A percentile compares a stretch with the other conserved stretches of the same genome.
Evolutionary conservation across 1,139 yeast genomes (phyloP).

Genomic region (Wickerhamomyces sp.): DNA sequence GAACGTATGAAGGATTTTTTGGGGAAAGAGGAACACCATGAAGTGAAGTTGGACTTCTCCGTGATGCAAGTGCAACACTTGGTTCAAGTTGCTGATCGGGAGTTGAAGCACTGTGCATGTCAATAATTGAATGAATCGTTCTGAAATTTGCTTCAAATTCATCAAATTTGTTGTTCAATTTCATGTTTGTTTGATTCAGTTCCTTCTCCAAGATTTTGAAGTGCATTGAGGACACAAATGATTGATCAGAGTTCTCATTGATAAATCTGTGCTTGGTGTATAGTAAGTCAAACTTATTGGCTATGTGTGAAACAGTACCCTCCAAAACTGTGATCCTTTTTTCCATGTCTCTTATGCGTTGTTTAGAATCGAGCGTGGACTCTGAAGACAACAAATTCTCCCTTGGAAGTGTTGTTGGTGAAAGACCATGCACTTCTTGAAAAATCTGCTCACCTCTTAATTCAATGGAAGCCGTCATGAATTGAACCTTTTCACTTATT

Average conservation of each 20-base stretch:
- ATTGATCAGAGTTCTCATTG: constrained; percentile 7
- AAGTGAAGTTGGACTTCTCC: constrained; percentile 6
- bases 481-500: constrained; percentile 3
- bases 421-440: background rate
- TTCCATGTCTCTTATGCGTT: too few species aligned
- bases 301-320: background rate
- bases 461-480: constrained; percentile 4
- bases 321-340: constrained; percentile 1
- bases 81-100: background rate
- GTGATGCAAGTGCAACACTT: background rate
- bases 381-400: background rate
- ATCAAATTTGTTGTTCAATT: constrained; percentile 3
- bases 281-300: constrained; percentile 8
- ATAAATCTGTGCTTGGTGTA: constrained; percentile 10
- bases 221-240: constrained; percentile 11
- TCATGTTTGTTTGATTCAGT: constrained; percentile 10
- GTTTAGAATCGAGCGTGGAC: background rate
- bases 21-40: constrained; percentile 15
- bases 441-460: background rate
- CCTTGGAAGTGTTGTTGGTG: background rate
- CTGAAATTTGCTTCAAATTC: constrained; percentile 7
- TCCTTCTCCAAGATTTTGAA: constrained; percentile 18
- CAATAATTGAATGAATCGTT: background rate
- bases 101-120: background rate
- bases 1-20: too few species aligned